Base-by-base conservation (phyloP, 2,329 filamentous ascomycete genomes). In the Teratosphaeriaceae sp. region DNA sequence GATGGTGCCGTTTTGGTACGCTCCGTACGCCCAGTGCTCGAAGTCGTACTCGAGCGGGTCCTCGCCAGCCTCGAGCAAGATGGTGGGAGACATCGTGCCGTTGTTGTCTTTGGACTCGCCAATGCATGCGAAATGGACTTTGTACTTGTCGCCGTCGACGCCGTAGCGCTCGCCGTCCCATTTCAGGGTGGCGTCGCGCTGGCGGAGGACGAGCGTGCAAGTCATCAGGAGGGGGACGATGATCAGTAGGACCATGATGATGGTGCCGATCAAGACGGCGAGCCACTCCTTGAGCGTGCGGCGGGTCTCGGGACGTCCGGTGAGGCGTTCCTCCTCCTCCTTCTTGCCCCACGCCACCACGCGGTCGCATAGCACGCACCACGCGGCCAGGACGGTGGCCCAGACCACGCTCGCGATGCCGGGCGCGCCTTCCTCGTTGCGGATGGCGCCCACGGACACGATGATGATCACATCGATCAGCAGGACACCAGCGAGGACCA, bases 261-360 rank as follows among this genome's bases (percentile, higher is more conserved):
- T 67, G 1, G 84, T 88, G 20, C 88, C 84, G 3, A 82, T 59
- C 2, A 94, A 68, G 12, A 98, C 86, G 33, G 82, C 84, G 4
- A 81, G 66, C 90, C 92, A 97, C 68, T 97, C 88, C 31, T 76
- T 69, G 4, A 96, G 65, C 0, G 88, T 85, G 21, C 89, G 80
- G 19, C 89, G 79, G 9, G 84, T 88, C 68, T 98, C 90, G 22
- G 84, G 78, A 12, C 90, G 84, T 9, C 92, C 92, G 0, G 90
- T 97, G 16, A 97, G 71, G 20, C 92, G 80, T 62, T 95, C 84
- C 62, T 98, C 92, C 63, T 97, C 92, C 57, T 96, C 88, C 1
- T 74, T 74, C 66, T 97, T 97, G 44, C 90, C 92, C 84, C 88
- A 94, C 57, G 84, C 77, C 7, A 98, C 92, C 3, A 85, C 80